Evolutionary conservation across 352 stramenopile species (phyloP).

Genomic region (Pythium dissotocum): DNA sequence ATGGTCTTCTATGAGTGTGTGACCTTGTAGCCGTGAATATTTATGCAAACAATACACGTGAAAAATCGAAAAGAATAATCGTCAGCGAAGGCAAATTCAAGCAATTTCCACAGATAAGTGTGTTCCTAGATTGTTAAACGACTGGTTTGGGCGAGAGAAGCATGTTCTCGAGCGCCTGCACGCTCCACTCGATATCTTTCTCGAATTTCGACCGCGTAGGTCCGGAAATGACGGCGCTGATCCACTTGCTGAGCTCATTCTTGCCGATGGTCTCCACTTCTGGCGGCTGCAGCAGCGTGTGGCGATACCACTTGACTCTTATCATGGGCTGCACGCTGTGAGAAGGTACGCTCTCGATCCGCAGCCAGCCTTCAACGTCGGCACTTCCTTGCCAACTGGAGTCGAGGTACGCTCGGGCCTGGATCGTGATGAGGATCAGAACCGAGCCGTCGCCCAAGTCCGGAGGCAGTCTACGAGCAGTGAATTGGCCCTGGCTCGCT

Average conservation of each 20-base stretch:
- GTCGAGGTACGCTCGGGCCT: neutral
- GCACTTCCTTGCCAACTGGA: neutral
- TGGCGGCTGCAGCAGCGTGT: neutral
- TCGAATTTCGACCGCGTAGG: neutral
- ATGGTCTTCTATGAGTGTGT: too few relatives aligned
- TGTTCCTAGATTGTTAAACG: neutral
- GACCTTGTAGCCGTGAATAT: too few relatives aligned
- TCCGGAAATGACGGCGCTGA: neutral
- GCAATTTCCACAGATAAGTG: too few relatives aligned
- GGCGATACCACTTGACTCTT: slow-evolving; percentile 5
- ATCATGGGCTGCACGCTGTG: neutral
- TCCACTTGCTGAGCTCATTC: neutral
- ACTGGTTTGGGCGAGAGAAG: neutral
- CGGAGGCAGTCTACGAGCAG: neutral
- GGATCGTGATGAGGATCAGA: neutral
- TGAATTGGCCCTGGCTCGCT: neutral
- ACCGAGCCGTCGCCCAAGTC: neutral
- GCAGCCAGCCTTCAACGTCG: neutral
- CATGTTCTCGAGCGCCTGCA: slow-evolving; percentile 4
- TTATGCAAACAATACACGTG: too few relatives aligned
- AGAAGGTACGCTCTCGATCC: neutral
- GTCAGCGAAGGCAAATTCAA: too few relatives aligned
- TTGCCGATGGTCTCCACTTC: neutral
- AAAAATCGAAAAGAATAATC: too few relatives aligned
- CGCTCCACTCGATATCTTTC: neutral